Base-by-base conservation (phyloP, 2,329 filamentous ascomycete species). In the Hypoxylon sp. region DNA sequence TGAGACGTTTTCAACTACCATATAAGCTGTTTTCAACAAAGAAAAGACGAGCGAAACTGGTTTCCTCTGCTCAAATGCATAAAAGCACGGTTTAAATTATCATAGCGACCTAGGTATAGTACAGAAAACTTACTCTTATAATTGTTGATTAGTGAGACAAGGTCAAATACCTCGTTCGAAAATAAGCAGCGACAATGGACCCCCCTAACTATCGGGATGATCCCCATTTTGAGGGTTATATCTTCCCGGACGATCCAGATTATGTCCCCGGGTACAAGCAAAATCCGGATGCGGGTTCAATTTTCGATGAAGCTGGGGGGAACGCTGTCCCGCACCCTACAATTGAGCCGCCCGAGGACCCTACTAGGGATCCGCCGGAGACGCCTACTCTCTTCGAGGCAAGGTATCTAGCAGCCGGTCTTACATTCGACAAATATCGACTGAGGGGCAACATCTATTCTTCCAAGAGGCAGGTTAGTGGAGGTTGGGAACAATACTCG, bases 351-450 rank as follows among this genome's bases (percentile, higher is more conserved):
- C 35, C 35, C 11, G 35, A 15, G 8, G 35, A 37, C 35, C 11
- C 35, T 37, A 3, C 24, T 27, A 27, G 24, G 3, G 3, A 4
- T 27, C 24, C 24, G 17, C 17, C 17, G 19, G 17, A 21, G 39
- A 2, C 1, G 11, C 39, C 39, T 44, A 10, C 1, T 17, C 3
- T 2, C 39, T 44, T 44, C 3, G 8, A 19, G 7, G 39, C 19
- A 11, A 3, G 17, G 3, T 44, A 21, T 21, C 19, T 50, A 10
- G 15, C 19, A 29, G 15, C 29, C 6, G 5, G 46, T 50, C 11
- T 15, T 29, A 50, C 15, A 7, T 27, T 50, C 6, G 24, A 50
- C 46, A 29, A 7, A 44, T 60, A 60, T 44, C 56, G 56, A 42
- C n/a, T 15, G 35, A 47, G 47, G 35, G 56, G 46, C 10, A 47